Evolutionary conservation across 2,329 filamentous ascomycete genomes (phyloP).

Genomic region (Monilinia fructigena): DNA sequence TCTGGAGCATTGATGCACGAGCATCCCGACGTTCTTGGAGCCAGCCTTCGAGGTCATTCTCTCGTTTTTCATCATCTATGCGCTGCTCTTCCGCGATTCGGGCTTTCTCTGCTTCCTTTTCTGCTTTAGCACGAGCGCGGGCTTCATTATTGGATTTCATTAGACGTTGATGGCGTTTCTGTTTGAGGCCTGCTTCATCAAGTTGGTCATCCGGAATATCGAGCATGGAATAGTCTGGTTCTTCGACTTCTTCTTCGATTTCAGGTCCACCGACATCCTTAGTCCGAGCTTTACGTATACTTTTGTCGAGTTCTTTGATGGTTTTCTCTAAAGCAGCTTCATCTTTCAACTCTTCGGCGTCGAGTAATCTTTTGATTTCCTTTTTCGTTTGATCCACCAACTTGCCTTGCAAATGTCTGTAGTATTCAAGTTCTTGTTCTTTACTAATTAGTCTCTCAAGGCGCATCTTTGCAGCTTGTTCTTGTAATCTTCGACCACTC

Average conservation of each 20-base stretch:
- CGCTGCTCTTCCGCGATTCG: slow-evolving; percentile 79
- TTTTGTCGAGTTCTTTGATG: slow-evolving; percentile 86
- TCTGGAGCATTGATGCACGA: slow-evolving; percentile 68
- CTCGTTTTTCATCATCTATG: slow-evolving; percentile 76
- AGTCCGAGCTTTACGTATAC: slow-evolving; percentile 84
- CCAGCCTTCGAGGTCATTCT: slow-evolving; percentile 84
- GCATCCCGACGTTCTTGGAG: slow-evolving; percentile 76
- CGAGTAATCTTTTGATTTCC: slow-evolving; percentile 79
- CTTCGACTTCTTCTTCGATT: slow-evolving; percentile 75
- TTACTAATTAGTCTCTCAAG: slow-evolving; percentile 93
- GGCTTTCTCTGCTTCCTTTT: slow-evolving; percentile 91
- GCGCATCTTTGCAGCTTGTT: slow-evolving; percentile 96
- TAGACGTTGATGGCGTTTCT: slow-evolving; percentile 87
- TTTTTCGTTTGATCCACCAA: slow-evolving; percentile 82
- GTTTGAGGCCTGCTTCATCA: slow-evolving; percentile 85
- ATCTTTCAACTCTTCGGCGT: slow-evolving; percentile 89
- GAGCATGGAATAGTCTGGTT: slow-evolving; percentile 81
- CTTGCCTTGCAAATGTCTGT: slow-evolving; percentile 74
- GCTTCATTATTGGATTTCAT: slow-evolving; percentile 96
- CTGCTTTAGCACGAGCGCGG: slow-evolving; percentile 86
- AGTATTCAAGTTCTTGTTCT: slow-evolving; percentile 93
- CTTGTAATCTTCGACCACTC: slow-evolving; percentile 84
- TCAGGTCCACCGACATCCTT: slow-evolving; percentile 85
- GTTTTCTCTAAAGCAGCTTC: slow-evolving; percentile 80
- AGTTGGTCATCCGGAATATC: slow-evolving; percentile 89